Evolutionary conservation across 2,329 filamentous ascomycete genomes (phyloP), one percentile per base, ranked within the genome.

Genomic region (Ophiostoma triangulosporum): DNA sequence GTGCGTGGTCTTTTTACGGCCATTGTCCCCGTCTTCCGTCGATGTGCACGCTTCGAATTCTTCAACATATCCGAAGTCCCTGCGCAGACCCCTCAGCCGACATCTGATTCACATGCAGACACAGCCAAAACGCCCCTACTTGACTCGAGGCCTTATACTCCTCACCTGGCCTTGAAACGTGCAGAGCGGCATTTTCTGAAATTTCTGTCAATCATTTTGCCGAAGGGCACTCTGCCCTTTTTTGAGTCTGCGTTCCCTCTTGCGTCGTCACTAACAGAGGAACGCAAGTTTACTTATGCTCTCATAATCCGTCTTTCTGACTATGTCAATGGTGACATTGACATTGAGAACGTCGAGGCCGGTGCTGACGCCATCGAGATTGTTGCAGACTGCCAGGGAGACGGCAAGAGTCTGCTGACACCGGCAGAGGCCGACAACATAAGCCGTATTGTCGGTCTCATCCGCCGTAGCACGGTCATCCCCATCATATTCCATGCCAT

Each of bases 31-130:
- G 73, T 77, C 24, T 77, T 84, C 58, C 73, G 81, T 49, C 68
- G 70, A 4, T 83, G 80, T 63, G 81, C 81, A 6, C 87, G 85
- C 58, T 72, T 83, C 52, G 84, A 87, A 62, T 88, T 84, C 62
- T 86, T 78, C 68, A 87, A 86, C 59, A 68, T 84, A 15, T 75
- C 80, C 56, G 71, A 73, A 15, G 15, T 43, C 20, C n/a, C 38
- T 14, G 38, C 38, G 14, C 38, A 26, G 20, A 24, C 24, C 15
- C 38, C 20, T 6, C 38, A 17, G 6, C 38, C 38, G 4, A 11
- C 9, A 43, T 22, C 38, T 12, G 38, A 9, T 6, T 17, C 20
- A 22, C 20, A 43, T 3, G 1, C 38, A 3, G 38, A 15, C 20
- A 26, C 20, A 3, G 6, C 38, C 8, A 43, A 43, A 12, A 20